Base-by-base conservation (phyloP, 2,329 filamentous ascomycete genomes). In the Ascochyta pisi region DNA sequence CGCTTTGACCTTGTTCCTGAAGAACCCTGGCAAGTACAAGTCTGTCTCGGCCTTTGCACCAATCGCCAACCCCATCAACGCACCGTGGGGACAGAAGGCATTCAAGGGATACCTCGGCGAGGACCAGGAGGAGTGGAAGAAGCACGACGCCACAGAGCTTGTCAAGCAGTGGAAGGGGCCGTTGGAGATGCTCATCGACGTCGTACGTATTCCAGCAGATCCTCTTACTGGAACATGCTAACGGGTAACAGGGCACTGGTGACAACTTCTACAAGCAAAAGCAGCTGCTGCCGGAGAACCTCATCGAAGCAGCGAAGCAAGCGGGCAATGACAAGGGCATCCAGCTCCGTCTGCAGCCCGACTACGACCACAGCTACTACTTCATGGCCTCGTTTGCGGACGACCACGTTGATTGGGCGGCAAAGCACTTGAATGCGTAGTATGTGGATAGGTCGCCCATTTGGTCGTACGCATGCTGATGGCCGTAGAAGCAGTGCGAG, bases 251-350 rank as follows among this genome's bases (percentile, higher is more conserved):
- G 89, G 95, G 95, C 38, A 96, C 92, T 4, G 92, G 86, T 23
- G 95, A 99, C 81, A 92, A 94, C 78, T 99, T 98, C 77, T 98
- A 98, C 81, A 94, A 96, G 81, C 88, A 96, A 76, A 86, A 87
- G 42, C 95, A 99, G 78, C 83, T 99, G 53, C 84, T 98, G 38
- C 95, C 94, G 0, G 95, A 99, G 83, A 98, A 98, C 77, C 87
- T 99, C 49, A 86, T 89, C 63, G 84, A 86, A 68, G 93, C 90
- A 12, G 92, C 88, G 56, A 88, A 91, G 79, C 87, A 89, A 63
- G 85, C 86, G 24, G 91, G 91, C 19, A 83, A 92, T 48, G 79
- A 82, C 58, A 82, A 85, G 56, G 90, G 89, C 9, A 79, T 97
- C 60, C 86, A 86, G 50, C 79, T 98, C 61, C 86, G 94, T 69